A percentile compares a stretch with the other conserved stretches of the same genome.
Evolutionary conservation across 495 filamentous ascomycete genomes (phyloP).

Genomic region (Neurospora sp.): DNA sequence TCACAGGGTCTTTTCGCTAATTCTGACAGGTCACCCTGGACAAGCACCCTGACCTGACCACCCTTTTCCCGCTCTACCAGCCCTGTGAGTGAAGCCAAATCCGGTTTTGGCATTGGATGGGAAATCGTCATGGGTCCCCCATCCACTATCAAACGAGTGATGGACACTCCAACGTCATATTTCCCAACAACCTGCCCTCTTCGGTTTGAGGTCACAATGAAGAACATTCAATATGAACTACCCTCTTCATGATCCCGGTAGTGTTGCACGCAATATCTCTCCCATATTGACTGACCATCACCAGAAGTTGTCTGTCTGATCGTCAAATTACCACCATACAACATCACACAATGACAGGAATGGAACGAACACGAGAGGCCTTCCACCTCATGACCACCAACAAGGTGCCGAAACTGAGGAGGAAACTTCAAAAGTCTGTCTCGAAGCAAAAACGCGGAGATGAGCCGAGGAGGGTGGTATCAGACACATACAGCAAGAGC

Average conservation of each 20-base stretch:
- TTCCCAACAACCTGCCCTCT: background rate
- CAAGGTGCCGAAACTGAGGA: conserved; percentile 25
- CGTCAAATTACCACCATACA: background rate
- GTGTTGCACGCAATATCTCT: background rate
- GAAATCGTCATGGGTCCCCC: background rate
- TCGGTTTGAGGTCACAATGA: background rate
- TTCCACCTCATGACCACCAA: conserved; percentile 12
- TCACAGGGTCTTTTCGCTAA: background rate
- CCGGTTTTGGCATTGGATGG: conserved; percentile 25
- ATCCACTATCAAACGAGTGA: background rate
- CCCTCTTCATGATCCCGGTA: background rate
- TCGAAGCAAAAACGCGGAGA: conserved; percentile 20
- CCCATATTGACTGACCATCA: background rate
- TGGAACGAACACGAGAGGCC: conserved; percentile 25
- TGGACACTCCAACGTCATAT: conserved; percentile 26
- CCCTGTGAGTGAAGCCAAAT: conserved; percentile 7
- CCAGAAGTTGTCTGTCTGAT: background rate
- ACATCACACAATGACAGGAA: conserved; percentile 4
- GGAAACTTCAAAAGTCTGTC: conserved; percentile 32
- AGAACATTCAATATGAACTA: background rate
- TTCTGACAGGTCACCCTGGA: background rate
- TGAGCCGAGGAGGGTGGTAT: conserved; percentile 4
- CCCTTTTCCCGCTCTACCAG: background rate
- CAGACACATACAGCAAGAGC: conserved; percentile 13
- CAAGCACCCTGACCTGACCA: background rate